phyloP scores from a whole-genome alignment of 805 yeast species.

The Wickerhamomyces bisporus region DNA sequence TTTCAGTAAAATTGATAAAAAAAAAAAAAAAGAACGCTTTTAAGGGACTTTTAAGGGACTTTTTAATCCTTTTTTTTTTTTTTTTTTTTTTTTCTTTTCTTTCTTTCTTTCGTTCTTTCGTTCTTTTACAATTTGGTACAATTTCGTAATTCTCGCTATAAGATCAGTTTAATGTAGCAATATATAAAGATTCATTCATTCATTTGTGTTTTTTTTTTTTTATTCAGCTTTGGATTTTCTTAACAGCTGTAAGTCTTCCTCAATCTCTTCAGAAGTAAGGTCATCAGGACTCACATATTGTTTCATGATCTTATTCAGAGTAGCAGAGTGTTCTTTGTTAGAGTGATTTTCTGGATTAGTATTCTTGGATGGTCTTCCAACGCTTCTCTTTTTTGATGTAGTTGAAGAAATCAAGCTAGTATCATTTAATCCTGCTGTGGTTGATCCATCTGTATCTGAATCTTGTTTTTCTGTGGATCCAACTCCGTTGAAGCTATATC shows the following conservation, averaged over 20 bases:
- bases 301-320: slow-evolving; percentile 22
- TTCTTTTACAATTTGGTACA: no score
- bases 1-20: neutral
- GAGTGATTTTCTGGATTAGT: slow-evolving; percentile 7
- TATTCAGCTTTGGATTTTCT: neutral
- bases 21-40: neutral
- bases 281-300: slow-evolving; percentile 26
- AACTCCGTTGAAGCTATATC: slow-evolving; percentile 2
- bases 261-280: slow-evolving; percentile 23
- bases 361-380: slow-evolving; percentile 1
- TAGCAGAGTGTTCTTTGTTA: slow-evolving; percentile 9
- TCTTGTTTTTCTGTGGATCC: slow-evolving; percentile 5
- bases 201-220: neutral
- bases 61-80: no score
- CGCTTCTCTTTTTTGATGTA: slow-evolving; percentile 3
- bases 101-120: no score
- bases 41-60: no score
- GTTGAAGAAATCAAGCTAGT: neutral
- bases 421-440: neutral
- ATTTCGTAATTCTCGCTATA: no score
- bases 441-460: slow-evolving; percentile 1
- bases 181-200: no score
- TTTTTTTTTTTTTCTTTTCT: no score
- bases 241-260: slow-evolving; percentile 21
- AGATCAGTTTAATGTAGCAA: no score